phyloP scores from a whole-genome alignment of 306 rosid species.

The Glycine latifolia region DNA sequence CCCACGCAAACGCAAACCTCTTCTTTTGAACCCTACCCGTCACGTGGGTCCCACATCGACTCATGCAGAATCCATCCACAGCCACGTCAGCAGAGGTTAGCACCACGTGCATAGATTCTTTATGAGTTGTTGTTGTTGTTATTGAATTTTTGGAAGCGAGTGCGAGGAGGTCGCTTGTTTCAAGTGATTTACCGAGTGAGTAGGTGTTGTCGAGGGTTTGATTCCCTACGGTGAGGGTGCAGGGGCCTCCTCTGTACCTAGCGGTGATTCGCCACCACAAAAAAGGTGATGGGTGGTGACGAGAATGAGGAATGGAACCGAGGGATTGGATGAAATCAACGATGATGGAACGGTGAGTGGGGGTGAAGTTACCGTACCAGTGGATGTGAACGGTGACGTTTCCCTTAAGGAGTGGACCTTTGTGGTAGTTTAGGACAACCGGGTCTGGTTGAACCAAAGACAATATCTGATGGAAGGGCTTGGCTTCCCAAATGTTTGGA shows the following conservation, averaged over 20 bases:
- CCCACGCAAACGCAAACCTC: slow-evolving; percentile 11
- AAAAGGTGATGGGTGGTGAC: slow-evolving; percentile 1
- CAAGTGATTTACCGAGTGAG: slow-evolving; percentile 44
- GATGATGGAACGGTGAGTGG: slow-evolving; percentile 54
- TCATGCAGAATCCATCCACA: slow-evolving; percentile 48
- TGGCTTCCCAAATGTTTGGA: slow-evolving; percentile 27
- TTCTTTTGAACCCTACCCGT: background rate
- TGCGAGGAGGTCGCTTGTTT: slow-evolving; percentile 16
- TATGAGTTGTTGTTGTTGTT: background rate
- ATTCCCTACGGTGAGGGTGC: slow-evolving; percentile 44
- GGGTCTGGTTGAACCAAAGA: slow-evolving; percentile 45
- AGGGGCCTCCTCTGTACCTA: slow-evolving; percentile 25
- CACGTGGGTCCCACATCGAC: slow-evolving; percentile 39
- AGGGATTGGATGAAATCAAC: slow-evolving; percentile 44
- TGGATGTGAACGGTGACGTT: slow-evolving; percentile 58
- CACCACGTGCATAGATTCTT: slow-evolving; percentile 10
- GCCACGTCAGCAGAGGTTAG: slow-evolving; percentile 42
- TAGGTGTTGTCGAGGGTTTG: slow-evolving; percentile 29
- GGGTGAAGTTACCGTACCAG: slow-evolving; percentile 72
- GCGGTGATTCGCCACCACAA: slow-evolving; percentile 45
- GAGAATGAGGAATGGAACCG: background rate
- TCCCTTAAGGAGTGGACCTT: slow-evolving; percentile 67
- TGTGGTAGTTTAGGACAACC: slow-evolving; percentile 60
- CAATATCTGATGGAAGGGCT: background rate
- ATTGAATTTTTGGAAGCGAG: slow-evolving; percentile 16